Evolutionary conservation across 805 yeast genomes (phyloP).

Genomic region (Wickerhamomyces mucosus): DNA sequence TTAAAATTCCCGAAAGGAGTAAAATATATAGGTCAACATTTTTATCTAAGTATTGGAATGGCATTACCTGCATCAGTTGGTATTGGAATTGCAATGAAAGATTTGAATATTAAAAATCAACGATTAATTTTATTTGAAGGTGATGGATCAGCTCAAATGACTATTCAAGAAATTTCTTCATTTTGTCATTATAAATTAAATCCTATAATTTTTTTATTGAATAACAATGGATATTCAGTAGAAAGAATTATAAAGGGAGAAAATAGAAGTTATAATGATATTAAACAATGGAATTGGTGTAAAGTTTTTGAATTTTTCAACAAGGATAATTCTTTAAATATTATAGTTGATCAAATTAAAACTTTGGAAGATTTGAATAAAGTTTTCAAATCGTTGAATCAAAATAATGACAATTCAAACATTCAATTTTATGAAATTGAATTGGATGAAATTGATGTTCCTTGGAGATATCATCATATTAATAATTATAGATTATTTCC

Average conservation of each 20-base stretch:
- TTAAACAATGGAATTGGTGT: constrained; percentile 82
- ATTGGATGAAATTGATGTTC: constrained; percentile 52
- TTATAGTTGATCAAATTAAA: constrained; percentile 3
- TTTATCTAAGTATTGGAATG: constrained; percentile 81
- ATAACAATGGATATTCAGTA: constrained; percentile 84
- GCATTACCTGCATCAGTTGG: constrained; percentile 86
- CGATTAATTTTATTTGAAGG: constrained; percentile 75
- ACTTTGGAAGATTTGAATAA: constrained; percentile 32
- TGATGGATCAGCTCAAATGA: constrained; percentile 94
- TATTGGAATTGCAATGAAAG: constrained; percentile 62
- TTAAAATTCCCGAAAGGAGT: constrained; percentile 47
- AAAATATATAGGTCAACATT: constrained; percentile 53
- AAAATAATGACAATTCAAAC: constrained; percentile 23
- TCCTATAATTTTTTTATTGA: constrained; percentile 66
- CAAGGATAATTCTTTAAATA: constrained; percentile 38
- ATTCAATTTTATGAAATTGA: constrained; percentile 51
- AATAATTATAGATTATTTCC: constrained; percentile 21
- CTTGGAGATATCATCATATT: constrained; percentile 48
- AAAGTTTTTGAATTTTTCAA: constrained; percentile 49
- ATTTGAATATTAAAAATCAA: constrained; percentile 33
- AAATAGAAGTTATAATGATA: constrained; percentile 68
- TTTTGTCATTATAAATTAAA: constrained; percentile 48
- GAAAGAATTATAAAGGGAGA: constrained; percentile 84
- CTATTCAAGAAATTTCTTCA: constrained; percentile 73
- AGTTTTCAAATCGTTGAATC: constrained; percentile 19